Evolutionary conservation across 208 protist genomes (phyloP).

Genomic region (Phytomonas francai): DNA sequence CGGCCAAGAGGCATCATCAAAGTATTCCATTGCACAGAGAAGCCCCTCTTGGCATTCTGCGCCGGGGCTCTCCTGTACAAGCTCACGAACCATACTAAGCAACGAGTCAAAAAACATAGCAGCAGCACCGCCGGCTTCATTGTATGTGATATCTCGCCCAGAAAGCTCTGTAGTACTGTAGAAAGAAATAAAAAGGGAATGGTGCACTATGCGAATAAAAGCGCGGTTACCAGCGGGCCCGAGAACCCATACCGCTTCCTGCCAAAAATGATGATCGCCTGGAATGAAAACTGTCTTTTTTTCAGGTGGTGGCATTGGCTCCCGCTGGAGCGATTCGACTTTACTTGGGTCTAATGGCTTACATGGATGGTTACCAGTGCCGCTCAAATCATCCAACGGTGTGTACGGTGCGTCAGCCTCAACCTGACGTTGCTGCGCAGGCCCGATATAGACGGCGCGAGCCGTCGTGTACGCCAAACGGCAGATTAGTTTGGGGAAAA

Average conservation of each 20-base stretch:
- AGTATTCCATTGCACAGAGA: slow-evolving; percentile 17
- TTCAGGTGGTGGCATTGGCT: neutral
- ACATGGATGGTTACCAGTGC: neutral
- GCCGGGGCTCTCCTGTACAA: slow-evolving; percentile 60
- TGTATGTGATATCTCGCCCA: neutral
- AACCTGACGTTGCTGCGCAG: slow-evolving; percentile 14
- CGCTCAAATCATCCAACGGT: neutral
- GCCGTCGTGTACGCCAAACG: slow-evolving; percentile 20
- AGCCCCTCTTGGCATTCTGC: slow-evolving; percentile 52
- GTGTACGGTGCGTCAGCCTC: neutral
- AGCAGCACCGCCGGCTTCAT: neutral
- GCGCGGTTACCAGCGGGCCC: slow-evolving; percentile 31
- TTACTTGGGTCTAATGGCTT: neutral
- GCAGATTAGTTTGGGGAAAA: slow-evolving; percentile 62
- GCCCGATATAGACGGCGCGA: slow-evolving; percentile 48
- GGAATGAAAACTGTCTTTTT: neutral
- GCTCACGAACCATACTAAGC: slow-evolving; percentile 35
- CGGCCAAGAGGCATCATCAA: slow-evolving; percentile 4
- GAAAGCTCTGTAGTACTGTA: slow-evolving; percentile 33
- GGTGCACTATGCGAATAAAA: slow-evolving; percentile 63
- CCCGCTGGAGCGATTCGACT: neutral
- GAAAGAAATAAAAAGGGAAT: slow-evolving; percentile 76
- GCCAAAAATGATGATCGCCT: slow-evolving; percentile 18
- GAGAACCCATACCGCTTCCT: slow-evolving; percentile 15
- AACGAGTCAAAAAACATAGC: slow-evolving; percentile 56